Evolutionary conservation across 148 eudicot genomes (phyloP).

Genomic region (Rhododendron ferrugineum): DNA sequence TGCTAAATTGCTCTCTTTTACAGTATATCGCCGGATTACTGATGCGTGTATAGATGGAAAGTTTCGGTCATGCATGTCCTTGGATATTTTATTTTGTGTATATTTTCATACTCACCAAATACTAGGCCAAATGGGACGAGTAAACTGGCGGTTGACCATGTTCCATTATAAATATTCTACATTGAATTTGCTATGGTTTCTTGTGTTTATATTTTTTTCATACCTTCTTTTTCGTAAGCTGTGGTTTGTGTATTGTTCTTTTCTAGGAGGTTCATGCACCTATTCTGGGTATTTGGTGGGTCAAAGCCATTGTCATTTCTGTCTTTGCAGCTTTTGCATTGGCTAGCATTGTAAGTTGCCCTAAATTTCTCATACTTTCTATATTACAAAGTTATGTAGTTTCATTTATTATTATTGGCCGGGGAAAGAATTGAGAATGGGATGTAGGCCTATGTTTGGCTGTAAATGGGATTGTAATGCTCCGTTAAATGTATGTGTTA

Average conservation of each 20-base stretch:
- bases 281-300: slow-evolving; percentile 69
- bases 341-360: slow-evolving; percentile 83
- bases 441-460: neutral
- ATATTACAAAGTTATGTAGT: neutral
- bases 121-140: neutral
- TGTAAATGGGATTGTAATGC: neutral
- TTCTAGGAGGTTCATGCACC: slow-evolving; percentile 90
- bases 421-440: neutral
- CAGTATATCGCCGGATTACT: neutral
- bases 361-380: neutral
- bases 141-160: neutral
- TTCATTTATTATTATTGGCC: neutral
- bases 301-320: slow-evolving; percentile 63
- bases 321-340: slow-evolving; percentile 68
- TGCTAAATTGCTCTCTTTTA: neutral
- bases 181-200: neutral
- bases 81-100: neutral
- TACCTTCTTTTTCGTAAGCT: slow-evolving; percentile 7
- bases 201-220: neutral
- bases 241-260: slow-evolving; percentile 10
- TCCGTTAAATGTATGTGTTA: neutral
- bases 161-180: neutral
- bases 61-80: neutral
- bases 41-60: neutral
- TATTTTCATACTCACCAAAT: neutral